Percentiles rank a stretch among this genome's conserved stretches.
phyloP scores from a whole-genome alignment of 192 early-diverging fungal species.

The Powellomyces hirtus region DNA sequence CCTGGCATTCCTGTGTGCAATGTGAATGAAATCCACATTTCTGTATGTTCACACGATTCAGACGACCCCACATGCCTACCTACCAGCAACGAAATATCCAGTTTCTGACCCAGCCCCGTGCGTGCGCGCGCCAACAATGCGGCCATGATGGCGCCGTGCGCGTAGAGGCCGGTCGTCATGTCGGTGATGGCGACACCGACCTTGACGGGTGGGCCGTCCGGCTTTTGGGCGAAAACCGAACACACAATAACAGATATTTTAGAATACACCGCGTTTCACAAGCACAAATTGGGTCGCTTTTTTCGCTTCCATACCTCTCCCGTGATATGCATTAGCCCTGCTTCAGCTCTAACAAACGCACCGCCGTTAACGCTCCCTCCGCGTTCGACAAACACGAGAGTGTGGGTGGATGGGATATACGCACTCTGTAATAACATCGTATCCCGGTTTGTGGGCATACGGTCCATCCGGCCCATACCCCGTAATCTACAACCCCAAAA shows the following conservation, averaged over 20 bases:
- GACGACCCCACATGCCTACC: no score
- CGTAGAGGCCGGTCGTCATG: constrained; percentile 73
- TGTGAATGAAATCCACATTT: no score
- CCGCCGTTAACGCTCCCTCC: no score
- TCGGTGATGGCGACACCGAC: constrained; percentile 96
- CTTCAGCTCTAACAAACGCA: constrained; percentile 59
- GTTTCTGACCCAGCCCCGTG: constrained; percentile 74
- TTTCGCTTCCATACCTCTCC: constrained; percentile 55
- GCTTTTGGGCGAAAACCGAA: no score
- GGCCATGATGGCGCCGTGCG: constrained; percentile 88
- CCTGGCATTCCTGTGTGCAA: constrained; percentile 67
- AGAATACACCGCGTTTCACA: no score
- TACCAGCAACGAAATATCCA: constrained; percentile 81
- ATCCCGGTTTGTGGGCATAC: constrained; percentile 75
- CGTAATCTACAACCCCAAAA: no score
- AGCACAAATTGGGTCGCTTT: no score
- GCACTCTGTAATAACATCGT: constrained; percentile 66
- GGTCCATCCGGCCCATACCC: constrained; percentile 90
- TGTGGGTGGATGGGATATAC: no score
- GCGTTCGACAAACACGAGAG: no score
- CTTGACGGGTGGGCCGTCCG: constrained; percentile 80
- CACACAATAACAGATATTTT: no score
- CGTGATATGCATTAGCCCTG: constrained; percentile 95
- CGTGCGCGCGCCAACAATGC: constrained; percentile 67
- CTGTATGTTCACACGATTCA: no score